These are phyloP conservation scores for Pseudoscleropodium purum DNA, from an alignment of 225 moss, liverwort and hornwort genomes.

Conservation along the genomic window DNA sequence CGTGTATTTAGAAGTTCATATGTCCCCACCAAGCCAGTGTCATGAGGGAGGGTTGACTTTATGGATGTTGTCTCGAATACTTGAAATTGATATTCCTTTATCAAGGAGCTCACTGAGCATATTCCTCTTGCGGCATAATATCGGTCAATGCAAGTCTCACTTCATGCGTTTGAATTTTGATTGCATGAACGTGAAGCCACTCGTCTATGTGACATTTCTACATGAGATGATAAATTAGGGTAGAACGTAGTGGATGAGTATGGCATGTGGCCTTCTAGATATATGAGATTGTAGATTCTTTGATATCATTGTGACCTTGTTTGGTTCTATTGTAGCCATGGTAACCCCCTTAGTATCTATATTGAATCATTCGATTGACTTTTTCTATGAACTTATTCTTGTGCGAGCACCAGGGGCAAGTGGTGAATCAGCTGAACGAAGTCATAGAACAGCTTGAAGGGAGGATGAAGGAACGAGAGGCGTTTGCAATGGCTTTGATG, in stretches of 20 bases:
- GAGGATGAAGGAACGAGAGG: slow-evolving; percentile 66
- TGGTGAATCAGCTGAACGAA: slow-evolving; percentile 73
- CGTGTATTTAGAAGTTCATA: background rate
- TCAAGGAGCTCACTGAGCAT: background rate
- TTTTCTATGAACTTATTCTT: background rate
- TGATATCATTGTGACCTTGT: background rate
- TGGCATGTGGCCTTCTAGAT: background rate
- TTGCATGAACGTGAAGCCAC: background rate
- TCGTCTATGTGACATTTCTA: background rate
- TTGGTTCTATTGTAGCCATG: background rate
- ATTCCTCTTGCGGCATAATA: background rate
- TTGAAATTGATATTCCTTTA: background rate
- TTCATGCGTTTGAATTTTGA: background rate
- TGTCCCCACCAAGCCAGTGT: background rate
- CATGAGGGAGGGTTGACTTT: background rate
- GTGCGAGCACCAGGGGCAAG: slow-evolving; percentile 56
- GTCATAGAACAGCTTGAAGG: slow-evolving; percentile 55
- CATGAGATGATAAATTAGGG: background rate
- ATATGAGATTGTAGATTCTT: background rate
- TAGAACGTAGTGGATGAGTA: background rate
- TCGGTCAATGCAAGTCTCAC: background rate
- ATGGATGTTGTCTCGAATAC: background rate
- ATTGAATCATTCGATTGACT: background rate
- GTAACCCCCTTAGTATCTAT: background rate
- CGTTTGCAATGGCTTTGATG: slow-evolving; percentile 41